Percentiles rank a stretch among this genome's conserved stretches.
Evolutionary conservation across 192 early-diverging fungal species (phyloP).

Genomic region (Gigaspora rosea): DNA sequence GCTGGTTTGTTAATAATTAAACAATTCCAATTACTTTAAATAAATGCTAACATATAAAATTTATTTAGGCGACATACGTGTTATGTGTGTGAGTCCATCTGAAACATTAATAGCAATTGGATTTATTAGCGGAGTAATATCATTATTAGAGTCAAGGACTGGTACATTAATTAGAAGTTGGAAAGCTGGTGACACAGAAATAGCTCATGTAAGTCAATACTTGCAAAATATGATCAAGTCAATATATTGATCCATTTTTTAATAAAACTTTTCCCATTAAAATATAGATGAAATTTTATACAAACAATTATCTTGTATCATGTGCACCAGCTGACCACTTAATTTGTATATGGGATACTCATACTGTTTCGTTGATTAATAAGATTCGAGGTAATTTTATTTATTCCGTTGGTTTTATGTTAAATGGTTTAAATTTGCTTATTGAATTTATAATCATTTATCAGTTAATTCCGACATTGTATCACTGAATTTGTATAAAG

Average conservation of each 20-base stretch:
- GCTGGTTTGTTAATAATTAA: not conserved
- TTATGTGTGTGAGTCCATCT: constrained; percentile 44
- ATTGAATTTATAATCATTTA: not conserved
- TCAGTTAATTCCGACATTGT: constrained; percentile 47
- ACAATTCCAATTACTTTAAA: not conserved
- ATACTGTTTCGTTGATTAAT: constrained; percentile 49
- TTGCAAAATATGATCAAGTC: not conserved
- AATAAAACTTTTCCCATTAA: not conserved
- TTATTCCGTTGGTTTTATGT: not conserved
- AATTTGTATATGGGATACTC: constrained; percentile 60
- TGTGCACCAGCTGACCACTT: constrained; percentile 58
- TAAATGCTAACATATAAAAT: not conserved
- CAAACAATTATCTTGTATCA: constrained; percentile 55
- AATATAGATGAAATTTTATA: constrained; percentile 57
- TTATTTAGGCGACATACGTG: constrained; percentile 40
- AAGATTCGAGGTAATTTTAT: constrained; percentile 48
- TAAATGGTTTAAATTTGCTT: not conserved
- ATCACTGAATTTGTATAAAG: constrained; percentile 60
- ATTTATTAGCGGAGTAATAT: constrained; percentile 54
- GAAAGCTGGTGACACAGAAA: constrained; percentile 61
- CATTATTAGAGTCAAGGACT: constrained; percentile 56
- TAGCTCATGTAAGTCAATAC: constrained; percentile 47
- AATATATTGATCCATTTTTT: not conserved
- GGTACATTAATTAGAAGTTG: constrained; percentile 55
- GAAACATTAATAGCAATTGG: constrained; percentile 59